Base-by-base conservation (phyloP, 2,329 filamentous ascomycete genomes). In the Aspergillus terreus region DNA sequence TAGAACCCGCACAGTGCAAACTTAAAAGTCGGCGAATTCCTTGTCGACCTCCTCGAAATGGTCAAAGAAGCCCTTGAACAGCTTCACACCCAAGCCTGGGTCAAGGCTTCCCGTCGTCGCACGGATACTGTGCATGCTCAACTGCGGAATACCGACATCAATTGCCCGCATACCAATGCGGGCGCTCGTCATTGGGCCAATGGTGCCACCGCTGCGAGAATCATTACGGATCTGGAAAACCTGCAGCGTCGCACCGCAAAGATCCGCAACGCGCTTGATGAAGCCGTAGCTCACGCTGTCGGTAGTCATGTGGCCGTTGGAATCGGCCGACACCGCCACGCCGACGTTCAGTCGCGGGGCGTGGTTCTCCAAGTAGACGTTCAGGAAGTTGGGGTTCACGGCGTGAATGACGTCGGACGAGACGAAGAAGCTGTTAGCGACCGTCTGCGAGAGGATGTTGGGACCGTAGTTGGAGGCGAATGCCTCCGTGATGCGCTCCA, bases 221-320 rank as follows among this genome's bases (percentile, higher is more conserved):
- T 97, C 94, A 68, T 97, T 99, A 51, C 94, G 79, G 68, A 97
- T 97, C 79, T 95, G 91, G 79, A 97, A 97, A 5, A 88, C 78
- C 73, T 97, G 94, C 49, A 95, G 79, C 44, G 80, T 83, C 51
- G 83, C 83, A 46, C 78, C 89, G 55, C 79, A 81, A 53, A 88
- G 84, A 60, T 91, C 85, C 6, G 90, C 92, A 36, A 95, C 82
- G 23, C 88, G 82, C 59, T 86, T 83, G 33, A 97, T 76, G 54
- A 97, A 82, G 4, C 90, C 85, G 4, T 89, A 88, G 10, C 88
- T 94, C 15, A 96, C 84, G 50, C 86, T 84, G 67, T 97, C 92
- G 3, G 92, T 96, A 3, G 92, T 96, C 89, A 96, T 96, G 74
- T 97, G 90, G 4, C 90, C 94, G 65, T 96, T 96, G 47, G 85